phyloP scores from a whole-genome alignment of 176 grass and related monocot genomes.

The Aegilops umbellulata region DNA sequence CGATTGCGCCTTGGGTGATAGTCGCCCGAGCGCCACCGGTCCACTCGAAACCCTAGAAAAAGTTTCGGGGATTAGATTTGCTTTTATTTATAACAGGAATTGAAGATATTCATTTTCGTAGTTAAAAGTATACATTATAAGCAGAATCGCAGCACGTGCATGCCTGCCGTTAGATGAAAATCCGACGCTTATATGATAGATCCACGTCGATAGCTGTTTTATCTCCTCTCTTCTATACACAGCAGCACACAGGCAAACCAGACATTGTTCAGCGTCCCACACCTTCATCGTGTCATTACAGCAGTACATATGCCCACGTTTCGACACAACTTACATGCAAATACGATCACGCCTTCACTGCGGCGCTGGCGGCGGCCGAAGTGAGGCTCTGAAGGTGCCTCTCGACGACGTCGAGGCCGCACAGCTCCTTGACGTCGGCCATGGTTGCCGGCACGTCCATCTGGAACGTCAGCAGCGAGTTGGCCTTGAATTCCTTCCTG shows the following conservation, averaged over 20 bases:
- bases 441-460: slow-evolving; percentile 85
- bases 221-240: too few relatives aligned
- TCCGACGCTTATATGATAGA: neutral
- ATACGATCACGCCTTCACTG: neutral
- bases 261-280: neutral
- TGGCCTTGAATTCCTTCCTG: slow-evolving; percentile 43
- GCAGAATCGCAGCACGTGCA: neutral
- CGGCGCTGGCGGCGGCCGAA: neutral
- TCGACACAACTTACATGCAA: neutral
- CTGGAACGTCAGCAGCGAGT: slow-evolving; percentile 49
- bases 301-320: neutral
- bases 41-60: too few relatives aligned
- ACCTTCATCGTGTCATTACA: neutral
- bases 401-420: slow-evolving; percentile 82
- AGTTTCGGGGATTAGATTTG: too few relatives aligned
- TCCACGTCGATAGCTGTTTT: too few relatives aligned
- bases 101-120: too few relatives aligned
- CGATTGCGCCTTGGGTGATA: too few relatives aligned
- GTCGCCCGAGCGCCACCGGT: too few relatives aligned
- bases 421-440: slow-evolving; percentile 85
- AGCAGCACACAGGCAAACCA: too few relatives aligned
- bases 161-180: neutral
- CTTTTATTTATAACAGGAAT: too few relatives aligned
- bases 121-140: neutral
- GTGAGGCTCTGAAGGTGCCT: slow-evolving; percentile 61